A percentile compares a stretch with the other conserved stretches of the same genome.
Evolutionary conservation across 2,329 filamentous ascomycete species (phyloP).

Genomic region (Neonectria punicea): DNA sequence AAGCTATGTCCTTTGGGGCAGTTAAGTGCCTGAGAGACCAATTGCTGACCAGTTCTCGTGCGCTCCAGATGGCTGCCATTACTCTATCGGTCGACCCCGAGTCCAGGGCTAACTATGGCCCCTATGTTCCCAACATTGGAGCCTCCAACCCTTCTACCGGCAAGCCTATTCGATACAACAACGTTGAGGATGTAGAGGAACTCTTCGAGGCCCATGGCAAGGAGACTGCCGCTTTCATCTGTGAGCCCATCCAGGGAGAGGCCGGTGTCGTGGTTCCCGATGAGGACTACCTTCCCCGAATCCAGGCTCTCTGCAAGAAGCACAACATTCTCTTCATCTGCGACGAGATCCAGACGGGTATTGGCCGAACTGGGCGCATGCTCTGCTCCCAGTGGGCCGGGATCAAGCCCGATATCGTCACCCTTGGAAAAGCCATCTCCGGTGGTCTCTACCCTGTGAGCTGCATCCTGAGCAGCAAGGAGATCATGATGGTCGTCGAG

Average conservation of each 20-base stretch:
- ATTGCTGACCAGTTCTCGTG: conserved; percentile 8
- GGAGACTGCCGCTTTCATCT: conserved; percentile 90
- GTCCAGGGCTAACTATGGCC: conserved; percentile 95
- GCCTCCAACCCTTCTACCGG: conserved; percentile 78
- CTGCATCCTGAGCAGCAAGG: conserved; percentile 85
- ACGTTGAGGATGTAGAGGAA: conserved; percentile 81
- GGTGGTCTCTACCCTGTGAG: conserved; percentile 99
- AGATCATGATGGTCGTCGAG: conserved; percentile 95
- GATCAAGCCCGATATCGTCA: conserved; percentile 94
- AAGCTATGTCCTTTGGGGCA: neutral
- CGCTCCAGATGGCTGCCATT: conserved; percentile 83
- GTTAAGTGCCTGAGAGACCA: neutral
- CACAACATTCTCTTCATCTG: conserved; percentile 96
- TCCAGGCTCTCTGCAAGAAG: conserved; percentile 88
- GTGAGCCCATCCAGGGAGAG: conserved; percentile 97
- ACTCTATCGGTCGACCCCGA: conserved; percentile 96
- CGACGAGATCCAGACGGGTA: conserved; percentile 98
- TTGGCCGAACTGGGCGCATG: conserved; percentile 93
- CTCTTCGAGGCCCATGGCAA: conserved; percentile 83
- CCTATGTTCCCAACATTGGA: conserved; percentile 90
- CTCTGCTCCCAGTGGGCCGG: conserved; percentile 94
- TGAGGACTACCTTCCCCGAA: conserved; percentile 84
- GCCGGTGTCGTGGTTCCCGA: conserved; percentile 96
- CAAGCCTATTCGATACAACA: conserved; percentile 86
- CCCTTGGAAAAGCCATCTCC: conserved; percentile 96